Evolutionary conservation across 371 early-diverging fungal species (phyloP).

Genomic region (Mucor lusitanicus): DNA sequence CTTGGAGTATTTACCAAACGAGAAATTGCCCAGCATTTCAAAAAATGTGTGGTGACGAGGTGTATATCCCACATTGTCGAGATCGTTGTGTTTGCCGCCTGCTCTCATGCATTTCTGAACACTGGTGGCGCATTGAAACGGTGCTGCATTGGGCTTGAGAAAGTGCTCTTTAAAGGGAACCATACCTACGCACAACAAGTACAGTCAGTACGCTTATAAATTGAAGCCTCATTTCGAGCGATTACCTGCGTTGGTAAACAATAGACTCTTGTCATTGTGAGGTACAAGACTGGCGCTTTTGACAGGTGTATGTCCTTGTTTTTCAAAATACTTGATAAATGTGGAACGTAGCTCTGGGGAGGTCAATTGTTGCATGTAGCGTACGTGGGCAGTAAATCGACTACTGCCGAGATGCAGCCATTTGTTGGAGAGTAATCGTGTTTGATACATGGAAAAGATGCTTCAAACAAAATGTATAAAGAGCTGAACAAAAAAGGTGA

Average conservation of each 20-base stretch:
- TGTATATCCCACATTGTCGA: conserved; percentile 80
- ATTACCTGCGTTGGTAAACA: conserved; percentile 79
- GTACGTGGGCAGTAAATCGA: not conserved
- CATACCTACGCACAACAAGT: conserved; percentile 56
- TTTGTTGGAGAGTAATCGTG: not conserved
- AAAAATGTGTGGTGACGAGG: conserved; percentile 84
- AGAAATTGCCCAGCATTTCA: conserved; percentile 86
- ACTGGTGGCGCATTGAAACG: conserved; percentile 62
- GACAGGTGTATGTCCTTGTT: conserved; percentile 48
- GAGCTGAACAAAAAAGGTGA: not conserved
- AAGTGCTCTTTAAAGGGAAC: conserved; percentile 80
- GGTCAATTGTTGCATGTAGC: conserved; percentile 32
- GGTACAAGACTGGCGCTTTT: conserved; percentile 67
- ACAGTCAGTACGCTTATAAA: not conserved
- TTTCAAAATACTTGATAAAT: conserved; percentile 56
- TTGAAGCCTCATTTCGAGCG: not conserved
- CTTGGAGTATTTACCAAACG: conserved; percentile 72
- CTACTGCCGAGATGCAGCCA: not conserved
- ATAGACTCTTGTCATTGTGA: conserved; percentile 68
- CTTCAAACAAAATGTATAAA: not conserved
- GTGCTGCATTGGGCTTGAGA: conserved; percentile 63
- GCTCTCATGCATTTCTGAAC: conserved; percentile 80
- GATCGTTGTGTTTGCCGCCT: conserved; percentile 83
- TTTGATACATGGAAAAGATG: conserved; percentile 6
- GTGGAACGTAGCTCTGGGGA: conserved; percentile 54